phyloP scores from a whole-genome alignment of 2,329 filamentous ascomycete species.

The Colletotrichum endophyticum region DNA sequence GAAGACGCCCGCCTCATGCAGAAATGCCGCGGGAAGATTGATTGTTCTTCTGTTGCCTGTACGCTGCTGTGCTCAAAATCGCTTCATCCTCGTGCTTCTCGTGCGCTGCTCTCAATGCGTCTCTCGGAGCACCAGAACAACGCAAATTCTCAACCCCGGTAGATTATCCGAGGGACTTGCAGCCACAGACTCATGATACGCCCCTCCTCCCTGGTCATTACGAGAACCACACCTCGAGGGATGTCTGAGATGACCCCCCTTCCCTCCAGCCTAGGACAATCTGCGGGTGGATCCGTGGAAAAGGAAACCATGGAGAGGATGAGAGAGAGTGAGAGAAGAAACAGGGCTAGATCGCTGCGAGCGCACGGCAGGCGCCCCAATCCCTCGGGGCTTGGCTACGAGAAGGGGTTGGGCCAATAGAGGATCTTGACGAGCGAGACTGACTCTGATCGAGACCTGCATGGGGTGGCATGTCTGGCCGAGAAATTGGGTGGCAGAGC shows the following conservation, averaged over 20 bases:
- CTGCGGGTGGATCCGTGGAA: constrained; percentile 3
- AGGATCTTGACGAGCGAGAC: constrained; percentile 17
- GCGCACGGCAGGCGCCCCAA: constrained; percentile 13
- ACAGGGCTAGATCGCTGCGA: not conserved
- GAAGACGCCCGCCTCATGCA: not conserved
- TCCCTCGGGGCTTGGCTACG: constrained; percentile 11
- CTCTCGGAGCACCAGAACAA: not conserved
- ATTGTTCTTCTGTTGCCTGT: not conserved
- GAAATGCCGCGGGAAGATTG: not conserved
- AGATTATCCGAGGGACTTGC: not conserved
- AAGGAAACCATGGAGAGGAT: not conserved
- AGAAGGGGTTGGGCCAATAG: constrained; percentile 13
- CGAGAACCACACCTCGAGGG: not conserved
- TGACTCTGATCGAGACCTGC: constrained; percentile 19
- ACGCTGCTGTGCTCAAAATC: not conserved
- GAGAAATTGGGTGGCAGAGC: constrained; percentile 13
- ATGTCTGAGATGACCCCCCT: not conserved
- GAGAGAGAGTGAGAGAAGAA: constrained; percentile 6
- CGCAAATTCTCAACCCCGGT: not conserved
- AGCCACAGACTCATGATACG: not conserved
- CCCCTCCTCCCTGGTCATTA: not conserved
- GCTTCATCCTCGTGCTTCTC: not conserved
- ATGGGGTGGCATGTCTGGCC: constrained; percentile 19
- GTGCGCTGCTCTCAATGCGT: not conserved
- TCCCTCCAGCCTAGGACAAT: not conserved